Evolutionary conservation across 2,329 filamentous ascomycete species (phyloP).

Genomic region (Paracamarosporium sp.): DNA sequence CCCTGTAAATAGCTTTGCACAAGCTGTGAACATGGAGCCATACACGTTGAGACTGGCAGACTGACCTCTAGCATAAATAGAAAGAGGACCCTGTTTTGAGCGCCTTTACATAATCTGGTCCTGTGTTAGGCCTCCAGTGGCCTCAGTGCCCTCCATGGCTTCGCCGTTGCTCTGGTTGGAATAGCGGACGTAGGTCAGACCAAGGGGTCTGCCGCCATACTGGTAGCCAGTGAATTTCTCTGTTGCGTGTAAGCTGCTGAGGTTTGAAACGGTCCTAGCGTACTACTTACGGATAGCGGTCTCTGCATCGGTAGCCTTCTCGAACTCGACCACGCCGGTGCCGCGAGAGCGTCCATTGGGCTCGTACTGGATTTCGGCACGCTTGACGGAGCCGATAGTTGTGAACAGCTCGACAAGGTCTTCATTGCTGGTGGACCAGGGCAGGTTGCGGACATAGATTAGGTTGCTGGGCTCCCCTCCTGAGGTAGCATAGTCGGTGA

Average conservation of each 20-base stretch:
- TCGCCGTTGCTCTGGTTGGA: constrained; percentile 69
- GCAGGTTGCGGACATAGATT: constrained; percentile 97
- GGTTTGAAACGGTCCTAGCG: not conserved
- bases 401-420: constrained; percentile 96
- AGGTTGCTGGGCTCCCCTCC: constrained; percentile 82
- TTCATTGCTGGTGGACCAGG: constrained; percentile 99
- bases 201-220: constrained; percentile 93
- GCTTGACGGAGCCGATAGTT: constrained; percentile 96
- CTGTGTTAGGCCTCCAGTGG: constrained; percentile 77
- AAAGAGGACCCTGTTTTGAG: not conserved
- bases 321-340: constrained; percentile 95
- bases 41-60: constrained; percentile 1
- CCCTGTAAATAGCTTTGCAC: constrained; percentile 20
- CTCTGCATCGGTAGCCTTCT: constrained; percentile 81
- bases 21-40: constrained; percentile 11
- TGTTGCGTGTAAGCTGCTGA: constrained; percentile 44
- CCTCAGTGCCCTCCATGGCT: constrained; percentile 83
- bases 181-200: constrained; percentile 94
- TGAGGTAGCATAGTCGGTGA: constrained; percentile 89
- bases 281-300: constrained; percentile 75
- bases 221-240: constrained; percentile 98
- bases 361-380: constrained; percentile 99
- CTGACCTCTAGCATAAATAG: constrained; percentile 7
- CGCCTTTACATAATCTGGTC: constrained; percentile 89
- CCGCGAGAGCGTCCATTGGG: constrained; percentile 93